phyloP scores from a whole-genome alignment of 768 basidiomycete genomes.

The Auriscalpium orientale region DNA sequence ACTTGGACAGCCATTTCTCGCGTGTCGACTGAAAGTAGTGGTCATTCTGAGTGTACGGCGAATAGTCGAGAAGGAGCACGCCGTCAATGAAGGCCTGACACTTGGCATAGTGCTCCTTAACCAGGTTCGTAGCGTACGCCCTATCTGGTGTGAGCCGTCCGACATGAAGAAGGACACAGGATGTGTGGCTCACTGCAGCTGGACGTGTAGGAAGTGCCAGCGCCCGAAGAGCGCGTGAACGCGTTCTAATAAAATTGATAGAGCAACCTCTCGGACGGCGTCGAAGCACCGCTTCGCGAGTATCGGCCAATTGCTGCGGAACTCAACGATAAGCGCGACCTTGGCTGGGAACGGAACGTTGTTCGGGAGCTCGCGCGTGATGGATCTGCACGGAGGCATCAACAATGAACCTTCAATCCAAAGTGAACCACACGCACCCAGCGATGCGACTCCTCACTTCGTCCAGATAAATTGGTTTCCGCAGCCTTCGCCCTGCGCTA shows the following conservation, averaged over 20 bases:
- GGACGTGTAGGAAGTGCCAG: neutral
- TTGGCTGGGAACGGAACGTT: neutral
- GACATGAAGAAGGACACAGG: neutral
- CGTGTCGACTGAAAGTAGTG: neutral
- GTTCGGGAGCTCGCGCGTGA: neutral
- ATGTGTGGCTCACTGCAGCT: neutral
- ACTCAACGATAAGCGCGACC: neutral
- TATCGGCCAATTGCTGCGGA: neutral
- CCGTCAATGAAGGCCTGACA: neutral
- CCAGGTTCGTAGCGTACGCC: neutral
- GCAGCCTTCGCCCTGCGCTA: neutral
- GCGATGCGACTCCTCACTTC: neutral
- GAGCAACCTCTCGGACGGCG: neutral
- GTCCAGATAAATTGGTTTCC: neutral
- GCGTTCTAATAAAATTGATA: neutral
- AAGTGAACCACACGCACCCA: neutral
- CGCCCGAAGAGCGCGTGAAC: neutral
- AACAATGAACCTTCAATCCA: neutral
- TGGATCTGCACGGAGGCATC: neutral
- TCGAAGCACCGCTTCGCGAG: neutral
- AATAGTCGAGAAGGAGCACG: neutral
- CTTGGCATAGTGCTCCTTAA: neutral
- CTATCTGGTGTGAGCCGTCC: neutral
- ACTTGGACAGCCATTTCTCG: neutral
- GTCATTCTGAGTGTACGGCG: neutral